Evolutionary conservation across 192 early-diverging fungal genomes (phyloP), one percentile per base, ranked within the genome.

Genomic region (Umbelopsis vinacea): DNA sequence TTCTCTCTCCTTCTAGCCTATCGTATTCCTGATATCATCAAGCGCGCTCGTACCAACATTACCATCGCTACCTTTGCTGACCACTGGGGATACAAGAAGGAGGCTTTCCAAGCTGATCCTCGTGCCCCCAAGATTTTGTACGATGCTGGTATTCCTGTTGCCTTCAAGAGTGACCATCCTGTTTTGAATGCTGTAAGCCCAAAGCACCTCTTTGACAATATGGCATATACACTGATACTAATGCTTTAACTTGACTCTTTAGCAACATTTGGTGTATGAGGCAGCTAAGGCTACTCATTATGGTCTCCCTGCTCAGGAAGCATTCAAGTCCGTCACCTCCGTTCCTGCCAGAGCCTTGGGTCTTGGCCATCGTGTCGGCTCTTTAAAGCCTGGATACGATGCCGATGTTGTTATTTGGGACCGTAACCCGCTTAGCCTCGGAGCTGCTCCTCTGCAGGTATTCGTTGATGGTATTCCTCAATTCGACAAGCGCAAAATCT

Each of bases 341-440:
- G 85, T 90, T 12, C 92, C 92, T 11, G 93, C 93, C 21, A 80
- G 85, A 48, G 79, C 82, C 5, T 73, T 95, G 24, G 93, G 93
- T 21, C 75, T 88, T 12, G 90, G 83, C 11, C 81, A 89, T 71
- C 83, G 93, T 48, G 76, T 94, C 46, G 93, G 93, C 1, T 79
- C 76, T 45, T 76, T 94, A 38, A 78, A 76, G 22, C 68, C 76
- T 4, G 90, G 91, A 23, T 91, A 90, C 75, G 93, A 94, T 83
- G 93, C 93, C 10, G 93, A 94, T 76, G 71, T 93, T 29, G 91
- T 94, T 9, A 82, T 94, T 55, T 94, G 93, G 93, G 84, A 90
- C 73, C 85, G 85, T 43, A 75, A 88, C 67, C 93, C 93, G 6
- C 77, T 94, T 6, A 53, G 74, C 6, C 71, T 93, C 3, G 92